These are phyloP conservation scores for Ustilago vetiveriae DNA, from an alignment of 1,284 basidiomycete species.

Conservation along the genomic window DNA sequence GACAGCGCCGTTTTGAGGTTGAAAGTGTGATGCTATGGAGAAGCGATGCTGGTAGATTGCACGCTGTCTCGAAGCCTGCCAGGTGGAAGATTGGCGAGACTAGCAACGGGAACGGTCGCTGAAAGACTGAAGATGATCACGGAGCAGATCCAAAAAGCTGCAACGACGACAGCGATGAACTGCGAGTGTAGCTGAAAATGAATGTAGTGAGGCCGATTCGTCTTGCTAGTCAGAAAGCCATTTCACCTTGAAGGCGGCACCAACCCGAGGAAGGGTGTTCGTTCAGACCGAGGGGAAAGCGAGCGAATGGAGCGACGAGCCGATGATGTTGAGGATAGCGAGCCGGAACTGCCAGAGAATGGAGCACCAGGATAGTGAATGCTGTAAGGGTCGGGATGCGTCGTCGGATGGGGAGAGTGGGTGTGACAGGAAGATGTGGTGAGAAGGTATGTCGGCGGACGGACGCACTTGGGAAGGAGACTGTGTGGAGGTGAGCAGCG, in stretches of 20 bases:
- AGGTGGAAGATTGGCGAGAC: not conserved
- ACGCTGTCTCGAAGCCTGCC: no score
- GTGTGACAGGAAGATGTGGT: slow-evolving; percentile 16
- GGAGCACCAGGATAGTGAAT: no score
- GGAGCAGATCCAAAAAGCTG: not conserved
- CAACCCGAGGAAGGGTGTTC: not conserved
- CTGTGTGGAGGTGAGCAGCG: slow-evolving; percentile 38
- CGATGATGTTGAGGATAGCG: no score
- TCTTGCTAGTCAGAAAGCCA: not conserved
- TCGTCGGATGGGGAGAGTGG: not conserved
- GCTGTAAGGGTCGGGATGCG: not conserved
- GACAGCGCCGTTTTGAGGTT: no score
- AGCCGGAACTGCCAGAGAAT: not conserved
- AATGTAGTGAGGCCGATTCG: not conserved
- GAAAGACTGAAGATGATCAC: no score
- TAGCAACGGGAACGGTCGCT: no score
- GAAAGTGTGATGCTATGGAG: no score
- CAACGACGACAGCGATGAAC: slow-evolving; percentile 4
- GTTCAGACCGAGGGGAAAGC: not conserved
- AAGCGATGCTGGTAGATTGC: no score
- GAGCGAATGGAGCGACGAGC: slow-evolving; percentile 4
- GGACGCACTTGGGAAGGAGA: not conserved
- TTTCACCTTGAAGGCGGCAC: not conserved
- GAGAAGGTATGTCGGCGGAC: slow-evolving; percentile 35
- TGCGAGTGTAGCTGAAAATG: not conserved